A percentile compares a stretch with the other conserved stretches of the same genome.
Conservation (phyloP, 345 rosid genomes). For the Arabidopsis thaliana region DNA sequence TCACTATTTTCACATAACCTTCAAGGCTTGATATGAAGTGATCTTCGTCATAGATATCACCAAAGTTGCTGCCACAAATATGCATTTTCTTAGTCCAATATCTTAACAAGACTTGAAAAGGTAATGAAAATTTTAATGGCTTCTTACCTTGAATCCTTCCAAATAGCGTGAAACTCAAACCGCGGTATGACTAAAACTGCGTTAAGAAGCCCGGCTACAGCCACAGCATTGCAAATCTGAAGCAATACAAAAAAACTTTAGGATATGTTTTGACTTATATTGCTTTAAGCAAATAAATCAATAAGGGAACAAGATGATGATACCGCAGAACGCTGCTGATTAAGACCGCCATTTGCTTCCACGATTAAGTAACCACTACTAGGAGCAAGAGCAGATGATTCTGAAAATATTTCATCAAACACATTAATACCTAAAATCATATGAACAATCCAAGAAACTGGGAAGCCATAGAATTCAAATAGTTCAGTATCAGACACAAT, state of each 20-base stretch:
- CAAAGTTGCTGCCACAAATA: conserved; percentile 66
- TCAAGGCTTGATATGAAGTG: conserved; percentile 74
- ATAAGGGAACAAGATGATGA: conserved; percentile 22
- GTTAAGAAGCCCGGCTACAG: conserved; percentile 90
- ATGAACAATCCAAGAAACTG: conserved; percentile 11
- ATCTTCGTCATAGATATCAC: conserved; percentile 83
- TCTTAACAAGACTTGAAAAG: background rate
- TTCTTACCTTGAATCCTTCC: conserved; percentile 89
- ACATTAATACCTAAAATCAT: background rate
- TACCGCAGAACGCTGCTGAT: conserved; percentile 97
- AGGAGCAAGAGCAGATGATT: conserved; percentile 51
- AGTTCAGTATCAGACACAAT: too few relatives aligned
- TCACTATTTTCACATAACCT: conserved; percentile 74
- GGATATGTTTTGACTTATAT: background rate
- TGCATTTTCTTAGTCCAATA: conserved; percentile 18
- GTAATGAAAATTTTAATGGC: background rate
- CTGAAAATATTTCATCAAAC: conserved; percentile 49
- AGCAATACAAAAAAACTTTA: conserved; percentile 12
- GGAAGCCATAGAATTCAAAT: conserved; percentile 15
- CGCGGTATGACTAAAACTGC: conserved; percentile 80
- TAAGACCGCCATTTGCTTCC: conserved; percentile 96
- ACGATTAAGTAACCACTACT: conserved; percentile 75
- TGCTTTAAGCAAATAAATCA: background rate
- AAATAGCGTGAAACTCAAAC: conserved; percentile 77
- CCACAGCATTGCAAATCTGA: conserved; percentile 97